Base-by-base conservation (phyloP, 208 protist genomes). In the Acanthamoeba polyphaga region DNA sequence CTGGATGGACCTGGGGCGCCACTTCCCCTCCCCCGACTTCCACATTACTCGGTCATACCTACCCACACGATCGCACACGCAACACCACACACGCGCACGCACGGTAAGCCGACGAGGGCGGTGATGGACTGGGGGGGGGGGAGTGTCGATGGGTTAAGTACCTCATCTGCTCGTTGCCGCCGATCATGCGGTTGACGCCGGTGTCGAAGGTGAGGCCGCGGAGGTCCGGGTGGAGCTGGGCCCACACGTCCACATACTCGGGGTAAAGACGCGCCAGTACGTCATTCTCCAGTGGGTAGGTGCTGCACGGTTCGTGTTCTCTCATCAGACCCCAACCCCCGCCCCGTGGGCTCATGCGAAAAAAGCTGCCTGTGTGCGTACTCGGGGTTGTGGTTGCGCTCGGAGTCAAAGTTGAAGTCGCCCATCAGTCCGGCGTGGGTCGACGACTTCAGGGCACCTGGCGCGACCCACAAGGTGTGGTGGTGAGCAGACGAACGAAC, bases 321-420 rank as follows among this genome's bases (percentile, higher is more conserved):
- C 43, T 46, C 43, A 46, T 46, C 43, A n/a, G n/a, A n/a, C n/a
- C n/a, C n/a, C n/a, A n/a, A n/a, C n/a, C n/a, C n/a, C n/a, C n/a
- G n/a, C n/a, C n/a, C n/a, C n/a, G n/a, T n/a, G n/a, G n/a, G n/a
- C n/a, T n/a, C n/a, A 55, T 55, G 12, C 8, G 51, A 55, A 12
- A 12, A 13, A 12, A 55, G 51, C 51, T 13, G 43, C 43, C 2
- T 46, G 43, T 46, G 22, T 8, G 24, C 62, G 62, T 29, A 68
- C 62, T 8, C 8, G 43, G 17, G 8, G 8, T 46, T 29, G 60
- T 34, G 70, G 85, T 91, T 64, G 17, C 27, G 13, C 19, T 64
- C 60, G 15, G 85, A 64, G 32, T 91, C 85, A 91, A 91, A 68
- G 85, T 91, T 91, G 85, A 91, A 91, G 29, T 91, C 85, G 55